Percentiles rank a stretch among this genome's conserved stretches.
Evolutionary conservation across 768 basidiomycete species (phyloP).

Genomic region (Naganishia kalamii): DNA sequence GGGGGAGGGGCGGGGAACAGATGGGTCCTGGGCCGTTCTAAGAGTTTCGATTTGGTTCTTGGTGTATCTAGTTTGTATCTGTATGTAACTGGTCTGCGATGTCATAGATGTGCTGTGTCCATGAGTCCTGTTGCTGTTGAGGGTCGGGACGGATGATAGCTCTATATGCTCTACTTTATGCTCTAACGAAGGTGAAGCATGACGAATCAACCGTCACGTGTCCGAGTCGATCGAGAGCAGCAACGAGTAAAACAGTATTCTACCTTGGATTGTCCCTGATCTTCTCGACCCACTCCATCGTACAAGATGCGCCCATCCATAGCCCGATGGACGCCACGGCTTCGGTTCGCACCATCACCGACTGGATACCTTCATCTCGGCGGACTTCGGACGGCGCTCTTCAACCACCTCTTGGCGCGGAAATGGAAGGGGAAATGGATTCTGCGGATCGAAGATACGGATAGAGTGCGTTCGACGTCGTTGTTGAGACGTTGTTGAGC

Average conservation of each 20-base stretch:
- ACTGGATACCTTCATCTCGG: constrained; percentile 92
- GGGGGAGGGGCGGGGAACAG: constrained; percentile 6
- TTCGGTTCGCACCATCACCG: constrained; percentile 95
- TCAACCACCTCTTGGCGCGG: constrained; percentile 78
- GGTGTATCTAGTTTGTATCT: not conserved
- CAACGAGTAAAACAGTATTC: not conserved
- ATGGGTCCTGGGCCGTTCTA: constrained; percentile 7
- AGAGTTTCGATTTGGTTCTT: not conserved
- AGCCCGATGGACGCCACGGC: constrained; percentile 43
- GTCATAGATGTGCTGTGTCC: not conserved
- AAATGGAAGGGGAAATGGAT: constrained; percentile 84
- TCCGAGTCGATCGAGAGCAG: not conserved
- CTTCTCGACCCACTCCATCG: too few relatives aligned
- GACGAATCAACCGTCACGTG: constrained; percentile 4
- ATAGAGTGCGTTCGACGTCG: constrained; percentile 57
- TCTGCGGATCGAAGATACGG: constrained; percentile 90
- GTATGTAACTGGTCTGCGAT: not conserved
- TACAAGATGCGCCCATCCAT: not conserved
- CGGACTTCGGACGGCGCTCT: constrained; percentile 85
- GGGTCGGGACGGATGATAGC: too few relatives aligned
- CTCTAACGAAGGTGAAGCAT: too few relatives aligned
- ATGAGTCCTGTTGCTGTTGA: too few relatives aligned
- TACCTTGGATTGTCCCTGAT: not conserved
- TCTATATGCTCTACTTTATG: too few relatives aligned
- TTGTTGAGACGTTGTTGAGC: not conserved